phyloP scores from a whole-genome alignment of 371 early-diverging fungal species.

The Mucor mucedo region DNA sequence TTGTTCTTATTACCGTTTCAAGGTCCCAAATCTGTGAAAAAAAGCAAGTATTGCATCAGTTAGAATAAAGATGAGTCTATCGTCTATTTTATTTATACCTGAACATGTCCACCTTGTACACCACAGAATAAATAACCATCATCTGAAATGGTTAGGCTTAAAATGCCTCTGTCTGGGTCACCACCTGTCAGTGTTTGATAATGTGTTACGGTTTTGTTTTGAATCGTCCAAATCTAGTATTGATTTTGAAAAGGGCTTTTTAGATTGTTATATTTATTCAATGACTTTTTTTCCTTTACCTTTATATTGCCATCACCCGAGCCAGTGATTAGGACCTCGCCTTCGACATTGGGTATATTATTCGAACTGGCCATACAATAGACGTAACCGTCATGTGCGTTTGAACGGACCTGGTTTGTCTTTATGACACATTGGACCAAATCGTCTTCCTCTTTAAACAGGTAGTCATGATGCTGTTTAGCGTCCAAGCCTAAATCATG shows the following conservation, averaged over 20 bases:
- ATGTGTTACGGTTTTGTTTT: slow-evolving; percentile 44
- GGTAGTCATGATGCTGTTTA: slow-evolving; percentile 9
- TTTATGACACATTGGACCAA: slow-evolving; percentile 61
- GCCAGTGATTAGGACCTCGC: slow-evolving; percentile 67
- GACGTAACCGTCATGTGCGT: slow-evolving; percentile 81
- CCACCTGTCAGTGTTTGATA: slow-evolving; percentile 50
- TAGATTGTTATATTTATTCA: background rate
- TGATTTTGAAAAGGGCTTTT: slow-evolving; percentile 9
- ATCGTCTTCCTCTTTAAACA: slow-evolving; percentile 37
- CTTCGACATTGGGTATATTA: slow-evolving; percentile 58
- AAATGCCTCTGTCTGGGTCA: slow-evolving; percentile 62
- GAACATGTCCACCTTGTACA: slow-evolving; percentile 78
- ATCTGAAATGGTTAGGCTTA: slow-evolving; percentile 64
- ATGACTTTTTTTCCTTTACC: slow-evolving; percentile 29
- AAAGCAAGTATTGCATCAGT: background rate
- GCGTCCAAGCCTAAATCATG: slow-evolving; percentile 26
- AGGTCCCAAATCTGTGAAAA: slow-evolving; percentile 74
- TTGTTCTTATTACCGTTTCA: slow-evolving; percentile 60
- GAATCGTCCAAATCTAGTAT: slow-evolving; percentile 62
- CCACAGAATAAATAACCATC: slow-evolving; percentile 81
- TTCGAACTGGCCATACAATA: slow-evolving; percentile 66
- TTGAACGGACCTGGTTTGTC: slow-evolving; percentile 57
- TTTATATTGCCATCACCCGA: slow-evolving; percentile 79
- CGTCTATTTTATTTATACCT: slow-evolving; percentile 34
- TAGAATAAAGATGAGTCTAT: slow-evolving; percentile 4